phyloP scores from a whole-genome alignment of 768 basidiomycete species.

The Mycena vulgaris region DNA sequence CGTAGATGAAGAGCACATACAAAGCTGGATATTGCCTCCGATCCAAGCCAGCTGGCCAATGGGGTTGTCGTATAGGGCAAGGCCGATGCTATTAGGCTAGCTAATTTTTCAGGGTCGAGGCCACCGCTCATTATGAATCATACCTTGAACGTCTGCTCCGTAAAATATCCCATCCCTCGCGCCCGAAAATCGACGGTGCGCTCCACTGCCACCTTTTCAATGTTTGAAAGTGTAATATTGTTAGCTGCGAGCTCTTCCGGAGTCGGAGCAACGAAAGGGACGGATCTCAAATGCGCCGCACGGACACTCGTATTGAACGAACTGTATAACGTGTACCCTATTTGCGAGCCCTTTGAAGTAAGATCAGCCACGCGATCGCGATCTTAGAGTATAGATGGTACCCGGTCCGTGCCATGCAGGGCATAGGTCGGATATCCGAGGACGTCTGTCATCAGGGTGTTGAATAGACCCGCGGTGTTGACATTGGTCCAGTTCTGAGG shows the following conservation, averaged over 20 bases:
- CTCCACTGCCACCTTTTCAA: slow-evolving; percentile 12
- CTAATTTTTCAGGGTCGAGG: too few species aligned
- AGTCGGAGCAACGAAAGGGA: slow-evolving; percentile 19
- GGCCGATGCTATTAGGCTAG: too few species aligned
- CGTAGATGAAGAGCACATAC: slow-evolving; percentile 30
- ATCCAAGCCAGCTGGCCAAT: slow-evolving; percentile 45
- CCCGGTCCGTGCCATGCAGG: slow-evolving; percentile 44
- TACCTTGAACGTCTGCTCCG: slow-evolving; percentile 12
- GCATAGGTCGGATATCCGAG: slow-evolving; percentile 44
- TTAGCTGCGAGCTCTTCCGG: slow-evolving; percentile 7
- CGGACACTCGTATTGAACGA: slow-evolving; percentile 27
- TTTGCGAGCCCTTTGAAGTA: neutral
- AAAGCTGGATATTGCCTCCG: slow-evolving; percentile 41
- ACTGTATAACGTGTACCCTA: slow-evolving; percentile 18
- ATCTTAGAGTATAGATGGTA: slow-evolving; percentile 2
- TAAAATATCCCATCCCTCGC: slow-evolving; percentile 9
- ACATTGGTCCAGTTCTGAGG: slow-evolving; percentile 32
- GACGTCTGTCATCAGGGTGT: slow-evolving; percentile 46
- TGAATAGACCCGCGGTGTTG: slow-evolving; percentile 45
- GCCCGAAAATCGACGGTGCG: slow-evolving; percentile 1
- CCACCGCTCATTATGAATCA: too few species aligned
- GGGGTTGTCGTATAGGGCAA: slow-evolving; percentile 44
- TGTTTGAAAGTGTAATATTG: slow-evolving; percentile 18
- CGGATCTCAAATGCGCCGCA: slow-evolving; percentile 14
- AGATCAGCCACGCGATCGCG: neutral